phyloP scores from a whole-genome alignment of 108 stramenopile genomes.

The Skeletonema potamos region DNA sequence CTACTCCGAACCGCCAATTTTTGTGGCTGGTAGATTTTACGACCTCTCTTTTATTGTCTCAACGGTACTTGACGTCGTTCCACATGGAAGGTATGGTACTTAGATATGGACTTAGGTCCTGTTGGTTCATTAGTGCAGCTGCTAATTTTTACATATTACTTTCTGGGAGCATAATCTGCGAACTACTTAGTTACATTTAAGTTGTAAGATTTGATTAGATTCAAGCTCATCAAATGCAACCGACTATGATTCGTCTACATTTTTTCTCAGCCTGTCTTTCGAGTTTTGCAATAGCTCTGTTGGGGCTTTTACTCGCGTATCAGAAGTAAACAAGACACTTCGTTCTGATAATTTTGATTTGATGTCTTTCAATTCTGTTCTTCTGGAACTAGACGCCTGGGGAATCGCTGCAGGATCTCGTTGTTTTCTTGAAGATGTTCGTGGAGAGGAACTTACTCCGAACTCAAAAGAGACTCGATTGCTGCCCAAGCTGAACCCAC shows the following conservation, averaged over 20 bases:
- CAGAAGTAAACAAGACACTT: slow-evolving; percentile 3
- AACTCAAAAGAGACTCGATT: slow-evolving; percentile 14
- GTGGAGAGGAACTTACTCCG: background rate
- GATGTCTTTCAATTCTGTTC: slow-evolving; percentile 2
- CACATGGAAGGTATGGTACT: too few species aligned
- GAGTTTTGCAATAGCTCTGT: background rate
- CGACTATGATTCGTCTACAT: background rate
- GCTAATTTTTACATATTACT: too few species aligned
- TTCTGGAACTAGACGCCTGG: background rate
- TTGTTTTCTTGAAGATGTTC: background rate
- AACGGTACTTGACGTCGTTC: too few species aligned
- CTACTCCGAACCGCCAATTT: too few species aligned
- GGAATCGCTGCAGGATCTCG: background rate
- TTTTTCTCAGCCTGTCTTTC: background rate
- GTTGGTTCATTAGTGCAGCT: too few species aligned
- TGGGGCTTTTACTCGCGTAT: slow-evolving; percentile 13
- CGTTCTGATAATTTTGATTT: slow-evolving; percentile 9
- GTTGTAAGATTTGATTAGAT: too few species aligned
- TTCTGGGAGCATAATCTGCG: too few species aligned
- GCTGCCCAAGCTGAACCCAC: background rate
- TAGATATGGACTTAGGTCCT: too few species aligned
- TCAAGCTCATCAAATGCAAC: background rate
- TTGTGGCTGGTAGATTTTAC: too few species aligned
- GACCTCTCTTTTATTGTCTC: too few species aligned
- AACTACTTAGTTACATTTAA: too few species aligned